These are phyloP conservation scores for Diaporthe capsici DNA, from an alignment of 2,329 filamentous ascomycete species.

Conservation along the genomic window DNA sequence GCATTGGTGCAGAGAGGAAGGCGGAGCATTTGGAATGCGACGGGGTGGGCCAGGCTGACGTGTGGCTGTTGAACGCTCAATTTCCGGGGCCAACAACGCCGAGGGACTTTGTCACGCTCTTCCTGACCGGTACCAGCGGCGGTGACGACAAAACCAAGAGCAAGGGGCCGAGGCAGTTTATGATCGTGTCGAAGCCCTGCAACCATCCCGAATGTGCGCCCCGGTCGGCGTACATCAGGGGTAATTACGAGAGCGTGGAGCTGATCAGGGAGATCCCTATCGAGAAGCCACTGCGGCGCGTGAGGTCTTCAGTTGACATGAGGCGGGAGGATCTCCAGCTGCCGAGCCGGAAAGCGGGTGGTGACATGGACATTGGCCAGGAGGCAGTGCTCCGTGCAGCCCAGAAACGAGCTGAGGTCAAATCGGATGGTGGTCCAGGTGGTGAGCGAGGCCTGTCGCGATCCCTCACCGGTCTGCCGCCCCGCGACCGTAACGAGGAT, in stretches of 20 bases:
- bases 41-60: constrained; percentile 75
- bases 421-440: neutral
- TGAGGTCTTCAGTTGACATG: constrained; percentile 61
- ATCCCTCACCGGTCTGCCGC: constrained; percentile 35
- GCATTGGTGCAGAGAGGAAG: constrained; percentile 84
- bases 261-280: constrained; percentile 86
- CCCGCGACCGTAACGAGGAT: constrained; percentile 27
- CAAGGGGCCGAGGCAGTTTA: constrained; percentile 78
- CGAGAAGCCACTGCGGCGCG: constrained; percentile 58
- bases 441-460: constrained; percentile 4
- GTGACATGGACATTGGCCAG: constrained; percentile 51
- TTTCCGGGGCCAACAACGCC: constrained; percentile 92
- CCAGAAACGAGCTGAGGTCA: constrained; percentile 45
- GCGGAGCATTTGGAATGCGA: constrained; percentile 74
- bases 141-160: constrained; percentile 47
- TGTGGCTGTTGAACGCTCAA: constrained; percentile 89
- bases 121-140: constrained; percentile 66
- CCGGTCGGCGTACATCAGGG: constrained; percentile 82
- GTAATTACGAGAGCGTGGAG: constrained; percentile 92
- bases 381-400: constrained; percentile 61
- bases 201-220: constrained; percentile 80
- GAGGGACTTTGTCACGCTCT: constrained; percentile 87
- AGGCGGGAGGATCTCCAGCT: constrained; percentile 50
- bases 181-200: constrained; percentile 90
- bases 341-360: constrained; percentile 39